A percentile compares a stretch with the other conserved stretches of the same genome.
These are phyloP conservation scores for Boeremia exigua DNA, from an alignment of 2,329 filamentous ascomycete genomes.

Conservation along the genomic window DNA sequence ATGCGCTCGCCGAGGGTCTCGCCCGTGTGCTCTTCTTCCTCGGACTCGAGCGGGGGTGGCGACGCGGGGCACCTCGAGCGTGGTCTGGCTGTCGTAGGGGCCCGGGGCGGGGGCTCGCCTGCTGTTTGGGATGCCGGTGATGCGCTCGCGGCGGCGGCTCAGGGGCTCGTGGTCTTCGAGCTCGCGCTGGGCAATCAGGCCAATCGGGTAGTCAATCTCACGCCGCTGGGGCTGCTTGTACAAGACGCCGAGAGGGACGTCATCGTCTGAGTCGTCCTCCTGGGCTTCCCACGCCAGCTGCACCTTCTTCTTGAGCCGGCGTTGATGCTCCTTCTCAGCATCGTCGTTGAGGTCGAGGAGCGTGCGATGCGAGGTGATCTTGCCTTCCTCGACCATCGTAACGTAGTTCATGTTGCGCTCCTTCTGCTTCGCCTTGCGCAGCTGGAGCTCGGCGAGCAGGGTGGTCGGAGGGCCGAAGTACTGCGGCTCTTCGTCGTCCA, in stretches of 20 bases:
- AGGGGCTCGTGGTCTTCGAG: conserved; percentile 93
- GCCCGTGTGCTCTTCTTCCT: conserved; percentile 55
- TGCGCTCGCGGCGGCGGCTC: conserved; percentile 74
- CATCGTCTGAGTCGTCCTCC: conserved; percentile 66
- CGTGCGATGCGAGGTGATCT: conserved; percentile 72
- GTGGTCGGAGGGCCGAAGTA: conserved; percentile 83
- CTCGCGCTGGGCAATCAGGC: conserved; percentile 79
- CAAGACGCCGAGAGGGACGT: conserved; percentile 85
- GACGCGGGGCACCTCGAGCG: conserved; percentile 36
- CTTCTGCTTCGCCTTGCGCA: conserved; percentile 89
- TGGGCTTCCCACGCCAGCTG: conserved; percentile 90
- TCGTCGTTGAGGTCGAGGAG: conserved; percentile 90
- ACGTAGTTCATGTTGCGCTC: conserved; percentile 74
- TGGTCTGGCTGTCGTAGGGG: conserved; percentile 32
- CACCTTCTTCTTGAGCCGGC: conserved; percentile 75
- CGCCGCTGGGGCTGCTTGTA: conserved; percentile 57
- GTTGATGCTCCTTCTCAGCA: conserved; percentile 79
- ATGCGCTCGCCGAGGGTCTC: conserved; percentile 72
- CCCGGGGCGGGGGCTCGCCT: conserved; percentile 22
- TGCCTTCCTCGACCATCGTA: conserved; percentile 72
- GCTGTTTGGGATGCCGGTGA: conserved; percentile 61
- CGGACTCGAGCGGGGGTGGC: conserved; percentile 35
- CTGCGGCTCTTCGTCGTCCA: conserved; percentile 49
- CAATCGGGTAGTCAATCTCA: conserved; percentile 68
- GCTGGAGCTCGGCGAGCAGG: conserved; percentile 86